Evolutionary conservation across 345 rosid genomes (phyloP).

Genomic region (Camelina neglecta): DNA sequence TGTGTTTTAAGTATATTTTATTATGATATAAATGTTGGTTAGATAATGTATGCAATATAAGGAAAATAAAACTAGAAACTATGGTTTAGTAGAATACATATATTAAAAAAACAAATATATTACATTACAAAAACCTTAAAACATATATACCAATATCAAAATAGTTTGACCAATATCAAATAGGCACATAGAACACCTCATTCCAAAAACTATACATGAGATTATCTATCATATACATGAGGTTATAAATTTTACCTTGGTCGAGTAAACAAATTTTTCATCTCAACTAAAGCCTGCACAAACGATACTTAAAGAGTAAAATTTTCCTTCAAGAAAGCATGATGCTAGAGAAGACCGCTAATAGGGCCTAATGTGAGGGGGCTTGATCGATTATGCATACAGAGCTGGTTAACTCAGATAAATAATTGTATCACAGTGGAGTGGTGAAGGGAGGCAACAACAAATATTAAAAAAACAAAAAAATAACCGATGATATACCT

Average conservation of each 20-base stretch:
- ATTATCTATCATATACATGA: conserved; percentile 3
- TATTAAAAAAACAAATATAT: too few species aligned
- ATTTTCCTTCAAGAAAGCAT: conserved; percentile 12
- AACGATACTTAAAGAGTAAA: background rate
- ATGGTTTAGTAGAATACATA: too few species aligned
- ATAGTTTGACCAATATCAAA: background rate
- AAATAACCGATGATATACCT: conserved; percentile 53
- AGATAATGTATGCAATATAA: too few species aligned
- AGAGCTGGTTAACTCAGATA: conserved; percentile 8
- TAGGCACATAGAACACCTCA: conserved; percentile 21
- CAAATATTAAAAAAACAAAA: background rate
- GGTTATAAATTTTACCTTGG: conserved; percentile 58
- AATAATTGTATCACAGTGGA: conserved; percentile 5
- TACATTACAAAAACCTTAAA: too few species aligned
- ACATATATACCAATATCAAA: too few species aligned
- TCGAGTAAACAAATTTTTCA: conserved; percentile 86
- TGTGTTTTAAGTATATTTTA: too few species aligned
- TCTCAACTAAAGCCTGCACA: conserved; percentile 85
- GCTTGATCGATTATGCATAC: background rate
- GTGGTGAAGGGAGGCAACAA: conserved; percentile 13
- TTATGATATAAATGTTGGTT: too few species aligned
- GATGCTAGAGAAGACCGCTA: conserved; percentile 2
- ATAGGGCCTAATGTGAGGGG: conserved; percentile 22
- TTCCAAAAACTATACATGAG: conserved; percentile 2
- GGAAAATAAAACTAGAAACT: too few species aligned